Evolutionary conservation across 2,329 filamentous ascomycete genomes (phyloP).

Genomic region (Fusarium mangiferae): DNA sequence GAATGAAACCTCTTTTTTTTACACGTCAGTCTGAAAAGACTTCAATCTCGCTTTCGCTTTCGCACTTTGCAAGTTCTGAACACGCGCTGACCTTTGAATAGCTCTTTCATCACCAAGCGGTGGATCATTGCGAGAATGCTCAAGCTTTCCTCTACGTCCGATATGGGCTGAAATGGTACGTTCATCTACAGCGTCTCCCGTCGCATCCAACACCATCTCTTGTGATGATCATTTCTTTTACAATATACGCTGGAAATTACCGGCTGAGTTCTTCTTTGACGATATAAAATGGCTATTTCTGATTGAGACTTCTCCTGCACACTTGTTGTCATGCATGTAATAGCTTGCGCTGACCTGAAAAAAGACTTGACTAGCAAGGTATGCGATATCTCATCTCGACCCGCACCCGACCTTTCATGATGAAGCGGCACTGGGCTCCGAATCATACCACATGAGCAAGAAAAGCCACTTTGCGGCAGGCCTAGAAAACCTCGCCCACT

Average conservation of each 20-base stretch:
- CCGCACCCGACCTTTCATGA: conserved; percentile 63
- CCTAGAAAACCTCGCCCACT: conserved; percentile 99
- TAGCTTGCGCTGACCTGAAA: conserved; percentile 47
- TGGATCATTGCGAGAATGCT: conserved; percentile 41
- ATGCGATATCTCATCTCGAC: conserved; percentile 37
- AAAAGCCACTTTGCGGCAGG: conserved; percentile 95
- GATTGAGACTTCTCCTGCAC: conserved; percentile 57
- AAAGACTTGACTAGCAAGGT: conserved; percentile 47
- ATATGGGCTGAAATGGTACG: conserved; percentile 46
- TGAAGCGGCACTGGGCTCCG: conserved; percentile 99
- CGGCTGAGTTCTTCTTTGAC: conserved; percentile 83
- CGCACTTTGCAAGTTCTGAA: conserved; percentile 12
- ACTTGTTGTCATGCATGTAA: conserved; percentile 11
- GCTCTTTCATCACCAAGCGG: conserved; percentile 42
- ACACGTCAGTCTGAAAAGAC: conserved; percentile 90
- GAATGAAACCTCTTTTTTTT: conserved; percentile 82
- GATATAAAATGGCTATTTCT: conserved; percentile 90
- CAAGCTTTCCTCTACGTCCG: neutral
- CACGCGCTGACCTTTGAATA: conserved; percentile 44
- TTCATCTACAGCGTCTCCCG: neutral
- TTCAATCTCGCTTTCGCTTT: conserved; percentile 35
- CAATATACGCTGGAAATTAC: conserved; percentile 92
- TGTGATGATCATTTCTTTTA: conserved; percentile 73
- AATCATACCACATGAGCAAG: conserved; percentile 74
- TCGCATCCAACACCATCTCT: conserved; percentile 20